Evolutionary conservation across 345 rosid genomes (phyloP), one percentile per base, ranked within the genome.

Genomic region (Camelina neglecta): DNA sequence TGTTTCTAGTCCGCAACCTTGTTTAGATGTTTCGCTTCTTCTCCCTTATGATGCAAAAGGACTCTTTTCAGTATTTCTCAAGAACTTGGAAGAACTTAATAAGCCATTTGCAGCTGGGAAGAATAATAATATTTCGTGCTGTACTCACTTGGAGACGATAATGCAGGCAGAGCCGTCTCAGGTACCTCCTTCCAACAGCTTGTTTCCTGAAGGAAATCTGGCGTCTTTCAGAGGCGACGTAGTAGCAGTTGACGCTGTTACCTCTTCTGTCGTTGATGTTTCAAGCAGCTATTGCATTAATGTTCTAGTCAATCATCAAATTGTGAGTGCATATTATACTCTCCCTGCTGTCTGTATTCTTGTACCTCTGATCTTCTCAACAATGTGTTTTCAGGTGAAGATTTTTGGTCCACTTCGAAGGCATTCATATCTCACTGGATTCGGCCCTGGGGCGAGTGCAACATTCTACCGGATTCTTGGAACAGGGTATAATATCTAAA

Each of bases 401-500:
- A 82, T 91, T 44, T 81, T 77, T 73, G 90, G 96, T 80, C 81
- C 81, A 31, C 67, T 84, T 11, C 80, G 84, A 31, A 87, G 86
- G 79, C 77, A 77, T 59, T 77, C 81, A 39, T 85, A 77, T 79
- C 91, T 89, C 73, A 81, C 80, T 76, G 97, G 94, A 75, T 87
- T 93, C 65, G 90, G 92, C 39, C 83, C 88, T 54, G 89, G 91
- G 67, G 83, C 62, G 20, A 82, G 80, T 73, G 96, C 94, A 54
- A 87, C 93, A 12, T 93, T 93, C 81, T 82, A 87, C 71, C 85
- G 94, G 56, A 67, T 93, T 78, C 91, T 90, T 65, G 74, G 79
- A 66, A 68, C 72, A 12, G 67, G 91, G 98, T 93, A 83, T 73
- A 67, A 66, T 18, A 35, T 69, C 65, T 63, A 69, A 11, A 48